phyloP scores from a whole-genome alignment of 768 basidiomycete species.

The Mycena kentingensis region DNA sequence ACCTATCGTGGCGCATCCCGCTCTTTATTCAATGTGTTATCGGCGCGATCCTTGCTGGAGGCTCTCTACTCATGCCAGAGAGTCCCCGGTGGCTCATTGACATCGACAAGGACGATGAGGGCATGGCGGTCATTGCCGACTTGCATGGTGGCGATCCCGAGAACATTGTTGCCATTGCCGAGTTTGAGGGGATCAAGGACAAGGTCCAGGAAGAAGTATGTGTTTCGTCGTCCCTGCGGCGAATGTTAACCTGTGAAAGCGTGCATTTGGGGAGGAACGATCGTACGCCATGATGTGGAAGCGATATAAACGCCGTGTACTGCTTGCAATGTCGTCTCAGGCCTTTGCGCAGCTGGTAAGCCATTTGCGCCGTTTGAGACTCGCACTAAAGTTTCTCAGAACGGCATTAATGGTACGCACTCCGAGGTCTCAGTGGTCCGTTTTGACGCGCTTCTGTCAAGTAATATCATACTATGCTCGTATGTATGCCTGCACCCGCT shows the following conservation, averaged over 20 bases:
- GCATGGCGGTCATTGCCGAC: constrained; percentile 84
- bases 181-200: constrained; percentile 89
- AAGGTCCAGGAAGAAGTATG: constrained; percentile 69
- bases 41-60: constrained; percentile 74
- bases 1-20: constrained; percentile 90
- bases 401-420: constrained; percentile 85
- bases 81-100: constrained; percentile 95
- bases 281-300: constrained; percentile 85
- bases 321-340: constrained; percentile 94
- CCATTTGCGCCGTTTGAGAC: constrained; percentile 21
- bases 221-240: background rate
- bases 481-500: constrained; percentile 41
- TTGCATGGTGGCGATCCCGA: constrained; percentile 81
- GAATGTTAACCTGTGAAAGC: constrained; percentile 41
- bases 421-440: constrained; percentile 10
- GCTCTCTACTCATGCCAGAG: constrained; percentile 85
- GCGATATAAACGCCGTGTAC: constrained; percentile 81
- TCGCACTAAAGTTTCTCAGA: constrained; percentile 45
- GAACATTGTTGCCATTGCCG: constrained; percentile 69
- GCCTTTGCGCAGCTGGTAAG: constrained; percentile 92
- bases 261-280: constrained; percentile 72
- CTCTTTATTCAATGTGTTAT: constrained; percentile 88
- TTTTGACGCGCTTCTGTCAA: constrained; percentile 29
- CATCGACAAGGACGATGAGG: constrained; percentile 78
- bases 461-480: constrained; percentile 95